Evolutionary conservation across 192 early-diverging fungal genomes (phyloP).

Genomic region (Entomortierella beljakovae): DNA sequence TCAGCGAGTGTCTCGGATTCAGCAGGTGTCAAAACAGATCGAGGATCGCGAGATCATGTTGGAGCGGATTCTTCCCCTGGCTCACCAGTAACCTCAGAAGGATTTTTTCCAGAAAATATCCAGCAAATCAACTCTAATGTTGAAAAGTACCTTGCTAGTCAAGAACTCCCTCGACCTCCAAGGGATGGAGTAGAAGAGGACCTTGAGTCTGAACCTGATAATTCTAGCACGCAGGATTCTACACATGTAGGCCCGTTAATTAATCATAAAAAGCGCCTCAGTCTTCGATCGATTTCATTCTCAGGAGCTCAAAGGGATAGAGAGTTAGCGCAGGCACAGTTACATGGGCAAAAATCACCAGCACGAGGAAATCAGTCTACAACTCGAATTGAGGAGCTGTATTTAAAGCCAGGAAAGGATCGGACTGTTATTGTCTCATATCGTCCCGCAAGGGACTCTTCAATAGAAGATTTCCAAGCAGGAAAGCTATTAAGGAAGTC

Average conservation of each 20-base stretch:
- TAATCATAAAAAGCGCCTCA: slow-evolving; percentile 25
- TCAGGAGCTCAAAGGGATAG: slow-evolving; percentile 50
- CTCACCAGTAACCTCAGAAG: slow-evolving; percentile 44
- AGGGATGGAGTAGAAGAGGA: slow-evolving; percentile 43
- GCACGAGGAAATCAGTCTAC: slow-evolving; percentile 53
- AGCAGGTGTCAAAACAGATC: slow-evolving; percentile 30
- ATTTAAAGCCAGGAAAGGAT: slow-evolving; percentile 86
- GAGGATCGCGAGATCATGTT: slow-evolving; percentile 22
- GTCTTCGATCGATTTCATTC: slow-evolving; percentile 43
- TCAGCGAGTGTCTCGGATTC: slow-evolving; percentile 26
- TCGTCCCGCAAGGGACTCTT: slow-evolving; percentile 72
- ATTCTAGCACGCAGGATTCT: slow-evolving; percentile 51
- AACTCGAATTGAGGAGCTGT: slow-evolving; percentile 88
- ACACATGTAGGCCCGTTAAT: neutral
- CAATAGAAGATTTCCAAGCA: slow-evolving; percentile 73
- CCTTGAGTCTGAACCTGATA: slow-evolving; percentile 52
- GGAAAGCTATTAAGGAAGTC: slow-evolving; percentile 76
- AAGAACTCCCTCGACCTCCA: slow-evolving; percentile 26
- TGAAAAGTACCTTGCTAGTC: slow-evolving; percentile 45
- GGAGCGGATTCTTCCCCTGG: slow-evolving; percentile 31
- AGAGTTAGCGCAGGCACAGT: slow-evolving; percentile 50
- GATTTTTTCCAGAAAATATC: slow-evolving; percentile 41
- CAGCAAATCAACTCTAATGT: slow-evolving; percentile 36
- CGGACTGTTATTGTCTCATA: slow-evolving; percentile 86
- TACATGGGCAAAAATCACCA: slow-evolving; percentile 41